phyloP scores from a whole-genome alignment of 2,329 filamentous ascomycete genomes.

The Alternaria sp. region DNA sequence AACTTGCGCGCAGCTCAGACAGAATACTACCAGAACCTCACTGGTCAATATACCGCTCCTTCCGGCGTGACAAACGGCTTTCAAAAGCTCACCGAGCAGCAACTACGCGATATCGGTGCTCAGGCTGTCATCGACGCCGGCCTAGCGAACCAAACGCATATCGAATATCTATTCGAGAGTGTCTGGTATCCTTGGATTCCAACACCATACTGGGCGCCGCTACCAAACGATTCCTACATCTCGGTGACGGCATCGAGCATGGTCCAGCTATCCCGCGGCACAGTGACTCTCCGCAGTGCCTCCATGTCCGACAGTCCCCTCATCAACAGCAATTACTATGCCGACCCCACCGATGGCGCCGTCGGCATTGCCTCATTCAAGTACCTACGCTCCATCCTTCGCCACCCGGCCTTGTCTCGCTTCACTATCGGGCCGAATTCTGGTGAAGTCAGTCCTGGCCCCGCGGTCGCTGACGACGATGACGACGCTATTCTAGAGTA shows the following conservation, averaged over 20 bases:
- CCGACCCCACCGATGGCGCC: conserved; percentile 43
- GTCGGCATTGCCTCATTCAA: conserved; percentile 47
- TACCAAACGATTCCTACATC: conserved; percentile 46
- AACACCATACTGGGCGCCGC: conserved; percentile 43
- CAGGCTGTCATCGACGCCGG: conserved; percentile 26
- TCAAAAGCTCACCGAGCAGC: conserved; percentile 28
- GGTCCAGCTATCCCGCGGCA: conserved; percentile 48
- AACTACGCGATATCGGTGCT: conserved; percentile 33
- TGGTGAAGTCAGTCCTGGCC: conserved; percentile 44
- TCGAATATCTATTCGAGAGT: conserved; percentile 40
- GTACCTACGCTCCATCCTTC: conserved; percentile 43
- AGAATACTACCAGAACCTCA: conserved; percentile 39
- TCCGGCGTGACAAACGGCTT: conserved; percentile 48
- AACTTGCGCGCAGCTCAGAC: conserved; percentile 39
- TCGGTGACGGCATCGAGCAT: conserved; percentile 40
- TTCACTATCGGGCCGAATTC: conserved; percentile 35
- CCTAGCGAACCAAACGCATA: conserved; percentile 40
- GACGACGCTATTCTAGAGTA: conserved; percentile 43
- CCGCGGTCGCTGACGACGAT: conserved; percentile 30
- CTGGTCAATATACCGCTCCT: conserved; percentile 43
- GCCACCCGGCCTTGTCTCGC: conserved; percentile 24
- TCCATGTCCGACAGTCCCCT: conserved; percentile 44
- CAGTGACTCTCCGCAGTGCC: conserved; percentile 43
- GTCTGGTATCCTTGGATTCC: conserved; percentile 41
- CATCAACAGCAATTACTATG: conserved; percentile 51